phyloP scores from a whole-genome alignment of 164 flowering plant genomes.

The Liquidambar formosana region DNA sequence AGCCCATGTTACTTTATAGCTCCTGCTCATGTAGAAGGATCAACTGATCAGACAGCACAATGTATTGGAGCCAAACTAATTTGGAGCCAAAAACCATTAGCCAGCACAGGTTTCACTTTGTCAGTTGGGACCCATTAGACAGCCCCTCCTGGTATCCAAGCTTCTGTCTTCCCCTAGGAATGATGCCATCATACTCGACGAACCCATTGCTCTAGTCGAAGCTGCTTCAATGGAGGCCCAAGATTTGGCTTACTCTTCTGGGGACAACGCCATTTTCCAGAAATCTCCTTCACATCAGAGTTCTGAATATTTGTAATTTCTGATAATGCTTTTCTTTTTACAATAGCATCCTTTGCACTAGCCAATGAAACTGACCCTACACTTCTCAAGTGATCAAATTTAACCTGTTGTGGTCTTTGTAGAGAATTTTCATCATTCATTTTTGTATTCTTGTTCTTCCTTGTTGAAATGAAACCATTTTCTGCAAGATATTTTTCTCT shows the following conservation, averaged over 20 bases:
- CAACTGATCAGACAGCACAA: no score
- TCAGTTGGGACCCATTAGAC: no score
- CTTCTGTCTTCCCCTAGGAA: no score
- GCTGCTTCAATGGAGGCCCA: slow-evolving; percentile 83
- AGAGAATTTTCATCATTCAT: slow-evolving; percentile 11
- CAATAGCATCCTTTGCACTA: neutral
- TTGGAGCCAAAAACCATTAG: no score
- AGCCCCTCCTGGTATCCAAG: no score
- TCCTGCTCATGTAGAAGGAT: no score
- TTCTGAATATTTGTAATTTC: slow-evolving; percentile 42
- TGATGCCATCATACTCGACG: slow-evolving; percentile 22
- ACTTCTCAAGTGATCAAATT: slow-evolving; percentile 1
- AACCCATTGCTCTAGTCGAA: slow-evolving; percentile 74
- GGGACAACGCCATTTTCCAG: slow-evolving; percentile 82
- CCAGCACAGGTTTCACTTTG: no score
- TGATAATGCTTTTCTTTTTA: slow-evolving; percentile 29
- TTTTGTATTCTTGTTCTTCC: slow-evolving; percentile 23
- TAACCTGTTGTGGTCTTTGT: slow-evolving; percentile 4
- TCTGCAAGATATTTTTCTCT: slow-evolving; percentile 10
- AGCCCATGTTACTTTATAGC: no score
- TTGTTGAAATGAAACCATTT: slow-evolving; percentile 51
- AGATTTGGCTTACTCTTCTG: slow-evolving; percentile 54
- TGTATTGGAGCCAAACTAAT: no score
- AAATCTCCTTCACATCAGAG: slow-evolving; percentile 17
- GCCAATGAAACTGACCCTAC: neutral